phyloP scores from a whole-genome alignment of 176 grass and related monocot genomes.

The Sorghum bicolor region DNA sequence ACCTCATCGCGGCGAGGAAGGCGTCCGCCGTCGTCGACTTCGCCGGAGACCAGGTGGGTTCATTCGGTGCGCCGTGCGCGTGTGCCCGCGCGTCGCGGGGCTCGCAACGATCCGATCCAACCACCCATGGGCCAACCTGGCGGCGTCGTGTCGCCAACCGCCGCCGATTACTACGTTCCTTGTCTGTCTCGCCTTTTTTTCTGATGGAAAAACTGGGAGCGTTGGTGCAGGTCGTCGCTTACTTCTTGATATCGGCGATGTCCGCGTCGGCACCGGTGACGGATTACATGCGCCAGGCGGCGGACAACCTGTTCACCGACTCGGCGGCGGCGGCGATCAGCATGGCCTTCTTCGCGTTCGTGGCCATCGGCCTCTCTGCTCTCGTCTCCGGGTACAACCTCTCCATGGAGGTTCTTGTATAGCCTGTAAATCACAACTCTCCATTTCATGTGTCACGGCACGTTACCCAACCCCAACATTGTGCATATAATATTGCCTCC shows the following conservation, averaged over 20 bases:
- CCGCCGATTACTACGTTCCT: neutral
- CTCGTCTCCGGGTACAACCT: conserved; percentile 69
- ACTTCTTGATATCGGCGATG: conserved; percentile 46
- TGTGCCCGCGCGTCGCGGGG: neutral
- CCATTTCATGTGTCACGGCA: no score
- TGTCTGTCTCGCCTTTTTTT: neutral
- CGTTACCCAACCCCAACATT: neutral
- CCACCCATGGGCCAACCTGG: conserved; percentile 4
- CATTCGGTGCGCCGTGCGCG: neutral
- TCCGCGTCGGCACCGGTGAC: conserved; percentile 70
- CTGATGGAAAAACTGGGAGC: neutral
- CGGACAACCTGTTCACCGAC: conserved; percentile 59
- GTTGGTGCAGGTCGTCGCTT: conserved; percentile 36
- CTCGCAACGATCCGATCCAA: neutral
- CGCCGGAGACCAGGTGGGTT: conserved; percentile 68
- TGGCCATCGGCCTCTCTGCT: conserved; percentile 50
- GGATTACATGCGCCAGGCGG: conserved; percentile 52
- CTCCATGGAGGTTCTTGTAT: conserved; percentile 42
- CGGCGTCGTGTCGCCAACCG: neutral
- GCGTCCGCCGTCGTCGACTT: conserved; percentile 46
- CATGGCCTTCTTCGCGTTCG: conserved; percentile 70
- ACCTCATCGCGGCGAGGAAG: conserved; percentile 38
- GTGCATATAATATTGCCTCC: neutral
- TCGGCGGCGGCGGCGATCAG: conserved; percentile 55
- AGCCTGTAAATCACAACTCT: neutral